Percentiles rank a stretch among this genome's conserved stretches.
These are phyloP conservation scores for Aspergillus biplanus DNA, from an alignment of 495 filamentous ascomycete species.

Conservation along the genomic window DNA sequence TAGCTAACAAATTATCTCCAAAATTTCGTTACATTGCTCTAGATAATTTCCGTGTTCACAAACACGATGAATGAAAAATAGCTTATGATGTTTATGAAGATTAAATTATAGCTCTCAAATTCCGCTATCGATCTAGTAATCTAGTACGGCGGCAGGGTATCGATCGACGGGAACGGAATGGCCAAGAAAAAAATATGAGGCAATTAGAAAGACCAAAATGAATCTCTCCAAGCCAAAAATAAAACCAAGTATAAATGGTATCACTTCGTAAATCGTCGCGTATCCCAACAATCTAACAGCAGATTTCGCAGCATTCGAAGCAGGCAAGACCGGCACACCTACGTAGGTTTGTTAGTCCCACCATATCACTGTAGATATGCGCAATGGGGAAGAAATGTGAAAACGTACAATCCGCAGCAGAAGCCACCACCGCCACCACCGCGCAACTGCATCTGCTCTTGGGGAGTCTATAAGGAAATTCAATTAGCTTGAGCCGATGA, in stretches of 20 bases:
- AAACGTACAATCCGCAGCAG: constrained; percentile 51
- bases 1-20: too few species aligned
- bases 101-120: too few species aligned
- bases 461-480: constrained; percentile 29
- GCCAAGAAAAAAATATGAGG: too few species aligned
- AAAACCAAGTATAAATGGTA: background rate
- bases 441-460: constrained; percentile 47
- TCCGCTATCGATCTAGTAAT: too few species aligned
- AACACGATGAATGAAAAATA: too few species aligned
- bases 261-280: background rate
- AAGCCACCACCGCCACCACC: constrained; percentile 46
- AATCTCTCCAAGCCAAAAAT: background rate
- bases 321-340: constrained; percentile 49
- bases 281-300: constrained; percentile 37
- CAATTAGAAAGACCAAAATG: too few species aligned
- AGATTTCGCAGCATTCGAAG: constrained; percentile 52
- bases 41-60: too few species aligned
- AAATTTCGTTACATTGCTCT: too few species aligned
- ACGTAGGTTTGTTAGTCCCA: constrained; percentile 13
- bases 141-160: too few species aligned
- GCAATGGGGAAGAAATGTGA: background rate
- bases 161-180: too few species aligned
- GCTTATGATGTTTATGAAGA: too few species aligned
- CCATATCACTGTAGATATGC: background rate
- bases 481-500: constrained; percentile 5